Conservation (phyloP, 441 rosid species). For the Erysimum cheiri region DNA sequence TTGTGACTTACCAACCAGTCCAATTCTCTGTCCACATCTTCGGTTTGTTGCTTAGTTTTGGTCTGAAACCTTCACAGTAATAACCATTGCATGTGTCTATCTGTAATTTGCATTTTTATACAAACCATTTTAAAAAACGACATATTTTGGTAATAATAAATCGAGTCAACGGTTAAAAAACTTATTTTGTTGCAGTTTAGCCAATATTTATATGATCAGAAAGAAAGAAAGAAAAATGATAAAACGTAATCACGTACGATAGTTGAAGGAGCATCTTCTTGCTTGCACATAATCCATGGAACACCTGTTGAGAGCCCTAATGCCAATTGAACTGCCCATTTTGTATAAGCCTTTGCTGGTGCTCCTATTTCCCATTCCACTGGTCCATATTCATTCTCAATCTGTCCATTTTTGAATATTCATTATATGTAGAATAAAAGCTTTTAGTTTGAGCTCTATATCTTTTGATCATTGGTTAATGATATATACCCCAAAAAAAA, state of each 20-base stretch:
- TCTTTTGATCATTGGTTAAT: conserved; percentile 26
- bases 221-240: conserved; percentile 12
- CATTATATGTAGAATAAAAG: not conserved
- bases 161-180: not conserved
- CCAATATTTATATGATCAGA: not conserved
- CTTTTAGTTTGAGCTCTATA: not conserved
- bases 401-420: conserved; percentile 44
- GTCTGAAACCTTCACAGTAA: conserved; percentile 65
- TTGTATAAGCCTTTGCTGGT: conserved; percentile 60
- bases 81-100: conserved; percentile 75
- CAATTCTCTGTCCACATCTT: conserved; percentile 78
- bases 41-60: conserved; percentile 53
- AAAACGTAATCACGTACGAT: conserved; percentile 54
- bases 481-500: not conserved
- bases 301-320: conserved; percentile 72
- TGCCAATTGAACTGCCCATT: conserved; percentile 77
- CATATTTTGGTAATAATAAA: not conserved
- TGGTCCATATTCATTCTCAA: conserved; percentile 75
- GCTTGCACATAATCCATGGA: conserved; percentile 88
- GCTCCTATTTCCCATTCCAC: conserved; percentile 67
- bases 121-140: not conserved
- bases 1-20: conserved; percentile 63
- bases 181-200: not conserved
- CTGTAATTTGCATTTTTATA: conserved; percentile 36
- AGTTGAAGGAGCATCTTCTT: conserved; percentile 74